phyloP scores from a whole-genome alignment of 495 filamentous ascomycete species.

The Terfezia boudieri region DNA sequence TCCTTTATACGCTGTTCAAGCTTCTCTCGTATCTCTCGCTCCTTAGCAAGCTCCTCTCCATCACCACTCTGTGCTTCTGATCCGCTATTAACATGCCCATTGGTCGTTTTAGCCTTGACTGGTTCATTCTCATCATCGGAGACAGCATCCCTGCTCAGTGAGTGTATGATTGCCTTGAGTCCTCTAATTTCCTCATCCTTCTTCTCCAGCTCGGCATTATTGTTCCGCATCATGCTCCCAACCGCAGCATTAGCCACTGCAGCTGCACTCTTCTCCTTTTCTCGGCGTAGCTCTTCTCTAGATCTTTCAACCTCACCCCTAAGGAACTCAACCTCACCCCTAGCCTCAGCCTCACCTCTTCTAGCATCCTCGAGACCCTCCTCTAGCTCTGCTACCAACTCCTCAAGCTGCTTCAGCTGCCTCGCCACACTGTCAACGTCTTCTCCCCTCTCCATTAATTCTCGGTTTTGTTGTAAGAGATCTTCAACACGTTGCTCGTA shows the following conservation, averaged over 20 bases:
- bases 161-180: constrained; percentile 93
- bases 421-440: constrained; percentile 78
- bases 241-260: constrained; percentile 31
- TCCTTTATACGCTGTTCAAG: constrained; percentile 62
- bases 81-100: constrained; percentile 2
- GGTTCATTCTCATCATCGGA: constrained; percentile 22
- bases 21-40: constrained; percentile 33
- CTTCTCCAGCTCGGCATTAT: constrained; percentile 56
- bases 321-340: constrained; percentile 89
- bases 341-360: constrained; percentile 87
- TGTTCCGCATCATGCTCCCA: constrained; percentile 28
- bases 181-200: constrained; percentile 94
- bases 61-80: neutral
- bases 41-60: constrained; percentile 32
- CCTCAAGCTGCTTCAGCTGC: constrained; percentile 87
- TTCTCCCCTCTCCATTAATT: constrained; percentile 56
- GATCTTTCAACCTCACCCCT: constrained; percentile 88
- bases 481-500: constrained; percentile 86
- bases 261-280: constrained; percentile 67
- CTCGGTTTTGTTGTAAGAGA: constrained; percentile 61
- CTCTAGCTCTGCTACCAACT: constrained; percentile 86
- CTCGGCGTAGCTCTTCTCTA: constrained; percentile 68
- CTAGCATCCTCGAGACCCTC: constrained; percentile 91
- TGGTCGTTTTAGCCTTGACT: neutral
- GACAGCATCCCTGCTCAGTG: constrained; percentile 51